phyloP scores from a whole-genome alignment of 108 stramenopile species.

The Fistulifera solaris region DNA sequence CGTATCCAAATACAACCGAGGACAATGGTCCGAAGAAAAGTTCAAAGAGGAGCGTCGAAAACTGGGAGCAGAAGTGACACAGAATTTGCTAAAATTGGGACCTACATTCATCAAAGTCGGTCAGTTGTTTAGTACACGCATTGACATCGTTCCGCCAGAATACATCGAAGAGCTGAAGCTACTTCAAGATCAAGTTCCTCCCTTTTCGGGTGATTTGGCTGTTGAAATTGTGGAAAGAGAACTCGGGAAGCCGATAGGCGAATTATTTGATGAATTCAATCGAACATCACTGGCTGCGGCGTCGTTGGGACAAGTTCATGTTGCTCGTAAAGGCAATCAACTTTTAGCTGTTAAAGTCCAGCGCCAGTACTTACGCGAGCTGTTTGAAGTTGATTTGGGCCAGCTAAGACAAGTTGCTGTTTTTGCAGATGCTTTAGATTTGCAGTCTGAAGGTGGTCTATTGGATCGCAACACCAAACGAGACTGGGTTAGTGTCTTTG shows the following conservation, averaged over 20 bases:
- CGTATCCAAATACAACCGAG: slow-evolving; percentile 54
- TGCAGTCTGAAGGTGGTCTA: slow-evolving; percentile 85
- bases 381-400: slow-evolving; percentile 93
- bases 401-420: slow-evolving; percentile 84
- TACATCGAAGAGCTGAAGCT: slow-evolving; percentile 88
- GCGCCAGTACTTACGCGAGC: slow-evolving; percentile 78
- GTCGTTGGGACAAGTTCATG: slow-evolving; percentile 92
- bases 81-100: slow-evolving; percentile 86
- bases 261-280: slow-evolving; percentile 81
- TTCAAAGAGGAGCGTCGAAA: slow-evolving; percentile 61
- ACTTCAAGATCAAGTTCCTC: slow-evolving; percentile 94
- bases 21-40: slow-evolving; percentile 58
- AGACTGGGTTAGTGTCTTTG: slow-evolving; percentile 91
- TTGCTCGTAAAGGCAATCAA: slow-evolving; percentile 77
- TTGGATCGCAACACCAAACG: slow-evolving; percentile 77
- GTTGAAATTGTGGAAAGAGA: slow-evolving; percentile 84
- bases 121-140: slow-evolving; percentile 91
- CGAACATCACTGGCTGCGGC: slow-evolving; percentile 80
- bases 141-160: slow-evolving; percentile 93
- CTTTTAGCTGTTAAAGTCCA: slow-evolving; percentile 91
- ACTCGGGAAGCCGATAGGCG: slow-evolving; percentile 77
- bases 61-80: slow-evolving; percentile 77
- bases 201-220: slow-evolving; percentile 85
- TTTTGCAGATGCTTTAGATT: slow-evolving; percentile 90
- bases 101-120: slow-evolving; percentile 72